phyloP scores from a whole-genome alignment of 2,329 filamentous ascomycete genomes.

The Aspergillus ochraceoroseus region DNA sequence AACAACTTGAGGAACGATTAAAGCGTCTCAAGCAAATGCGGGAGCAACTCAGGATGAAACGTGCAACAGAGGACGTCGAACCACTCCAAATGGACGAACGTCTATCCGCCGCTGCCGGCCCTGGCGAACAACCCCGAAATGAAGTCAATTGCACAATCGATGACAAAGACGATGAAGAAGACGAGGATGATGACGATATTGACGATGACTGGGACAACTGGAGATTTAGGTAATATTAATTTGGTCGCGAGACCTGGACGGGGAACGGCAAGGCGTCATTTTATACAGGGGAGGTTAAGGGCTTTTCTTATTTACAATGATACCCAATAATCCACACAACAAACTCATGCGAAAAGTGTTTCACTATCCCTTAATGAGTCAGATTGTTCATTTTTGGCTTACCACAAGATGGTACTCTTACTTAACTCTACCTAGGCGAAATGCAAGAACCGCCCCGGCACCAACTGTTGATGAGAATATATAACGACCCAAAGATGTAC shows the following conservation, averaged over 20 bases:
- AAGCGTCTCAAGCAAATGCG: slow-evolving; percentile 63
- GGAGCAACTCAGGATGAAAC: slow-evolving; percentile 57
- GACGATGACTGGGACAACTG: slow-evolving; percentile 53
- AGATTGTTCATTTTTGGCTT: slow-evolving; percentile 9
- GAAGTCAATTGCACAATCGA: slow-evolving; percentile 46
- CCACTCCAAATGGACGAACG: slow-evolving; percentile 26
- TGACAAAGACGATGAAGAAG: slow-evolving; percentile 30
- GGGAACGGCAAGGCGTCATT: slow-evolving; percentile 23
- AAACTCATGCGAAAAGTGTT: slow-evolving; percentile 15
- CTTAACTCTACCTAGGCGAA: no score
- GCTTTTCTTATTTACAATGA: slow-evolving; percentile 33
- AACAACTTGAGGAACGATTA: slow-evolving; percentile 68
- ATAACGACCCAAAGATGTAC: slow-evolving; percentile 6
- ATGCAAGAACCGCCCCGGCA: background rate
- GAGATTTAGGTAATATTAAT: slow-evolving; percentile 34
- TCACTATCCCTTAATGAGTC: slow-evolving; percentile 15
- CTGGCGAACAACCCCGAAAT: slow-evolving; percentile 26
- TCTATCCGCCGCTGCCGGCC: slow-evolving; percentile 18
- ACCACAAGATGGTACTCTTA: background rate
- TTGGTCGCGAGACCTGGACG: slow-evolving; percentile 17
- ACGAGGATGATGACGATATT: slow-evolving; percentile 30
- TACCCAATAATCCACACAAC: slow-evolving; percentile 31
- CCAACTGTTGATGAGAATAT: background rate
- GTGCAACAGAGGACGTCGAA: slow-evolving; percentile 26
- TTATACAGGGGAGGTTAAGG: slow-evolving; percentile 24